Conservation (phyloP, 768 basidiomycete genomes). For the Polyporus arcularius region DNA sequence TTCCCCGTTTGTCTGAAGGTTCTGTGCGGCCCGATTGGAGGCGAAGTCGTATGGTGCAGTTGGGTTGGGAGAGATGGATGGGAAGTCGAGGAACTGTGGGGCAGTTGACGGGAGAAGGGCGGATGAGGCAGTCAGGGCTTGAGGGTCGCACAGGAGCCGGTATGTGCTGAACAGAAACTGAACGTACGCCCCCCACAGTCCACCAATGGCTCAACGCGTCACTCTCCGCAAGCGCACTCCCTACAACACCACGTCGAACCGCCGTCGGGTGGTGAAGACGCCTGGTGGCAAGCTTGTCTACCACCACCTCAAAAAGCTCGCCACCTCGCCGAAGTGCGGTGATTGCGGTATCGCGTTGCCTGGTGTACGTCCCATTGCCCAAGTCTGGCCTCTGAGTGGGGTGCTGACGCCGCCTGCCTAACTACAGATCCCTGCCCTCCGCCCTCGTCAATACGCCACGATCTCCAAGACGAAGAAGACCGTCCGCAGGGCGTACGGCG, state of each 20-base stretch:
- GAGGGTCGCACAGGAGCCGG: background rate
- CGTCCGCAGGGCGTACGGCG: slow-evolving; percentile 94
- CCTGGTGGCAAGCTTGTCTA: slow-evolving; percentile 98
- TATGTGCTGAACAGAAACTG: background rate
- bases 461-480: slow-evolving; percentile 98
- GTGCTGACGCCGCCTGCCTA: background rate
- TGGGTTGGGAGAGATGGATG: background rate
- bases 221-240: slow-evolving; percentile 98
- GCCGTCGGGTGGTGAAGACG: slow-evolving; percentile 94
- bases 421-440: slow-evolving; percentile 85
- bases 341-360: slow-evolving; percentile 94
- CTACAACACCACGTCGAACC: slow-evolving; percentile 98
- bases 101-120: background rate
- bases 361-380: slow-evolving; percentile 64
- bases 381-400: too few relatives aligned
- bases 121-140: background rate
- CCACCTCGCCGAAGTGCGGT: slow-evolving; percentile 93
- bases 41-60: background rate
- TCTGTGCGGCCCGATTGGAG: slow-evolving; percentile 1
- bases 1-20: background rate
- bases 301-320: slow-evolving; percentile 96
- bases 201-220: slow-evolving; percentile 94
- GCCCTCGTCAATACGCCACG: slow-evolving; percentile 93
- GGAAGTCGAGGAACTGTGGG: background rate
- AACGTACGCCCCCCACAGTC: slow-evolving; percentile 25